These are phyloP conservation scores for Epichloe aotearoae DNA, from an alignment of 2,329 filamentous ascomycete genomes.

Conservation along the genomic window DNA sequence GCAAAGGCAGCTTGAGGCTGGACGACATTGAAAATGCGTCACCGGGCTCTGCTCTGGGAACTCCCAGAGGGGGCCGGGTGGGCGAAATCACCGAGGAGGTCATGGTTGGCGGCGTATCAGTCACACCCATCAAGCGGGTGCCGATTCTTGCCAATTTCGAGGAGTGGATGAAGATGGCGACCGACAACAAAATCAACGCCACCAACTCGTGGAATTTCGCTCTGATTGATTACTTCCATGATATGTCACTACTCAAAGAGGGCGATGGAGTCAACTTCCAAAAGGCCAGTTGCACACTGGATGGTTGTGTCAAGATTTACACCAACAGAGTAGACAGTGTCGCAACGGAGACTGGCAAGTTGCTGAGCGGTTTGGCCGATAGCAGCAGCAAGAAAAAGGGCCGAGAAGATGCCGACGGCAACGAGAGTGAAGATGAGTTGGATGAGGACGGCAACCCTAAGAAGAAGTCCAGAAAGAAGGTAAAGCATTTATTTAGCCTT, in stretches of 20 bases:
- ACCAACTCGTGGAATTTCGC: constrained; percentile 99
- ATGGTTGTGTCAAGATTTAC: constrained; percentile 98
- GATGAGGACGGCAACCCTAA: constrained; percentile 46
- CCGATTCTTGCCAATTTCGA: constrained; percentile 96
- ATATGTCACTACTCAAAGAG: constrained; percentile 94
- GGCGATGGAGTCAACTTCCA: constrained; percentile 97
- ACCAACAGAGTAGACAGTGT: constrained; percentile 97
- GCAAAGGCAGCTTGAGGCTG: constrained; percentile 47
- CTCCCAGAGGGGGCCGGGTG: constrained; percentile 29
- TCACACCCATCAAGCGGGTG: constrained; percentile 92
- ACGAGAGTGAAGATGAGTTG: constrained; percentile 50
- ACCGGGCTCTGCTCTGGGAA: constrained; percentile 41
- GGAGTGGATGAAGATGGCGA: constrained; percentile 99
- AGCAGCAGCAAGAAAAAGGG: constrained; percentile 62
- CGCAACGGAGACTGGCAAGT: constrained; percentile 89
- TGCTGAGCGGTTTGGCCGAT: constrained; percentile 86
- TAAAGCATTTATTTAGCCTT: constrained; percentile 21
- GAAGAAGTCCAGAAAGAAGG: constrained; percentile 64
- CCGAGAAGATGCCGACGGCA: constrained; percentile 52
- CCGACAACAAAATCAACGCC: constrained; percentile 98
- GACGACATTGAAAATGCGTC: constrained; percentile 45
- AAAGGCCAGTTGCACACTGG: constrained; percentile 91
- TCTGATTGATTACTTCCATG: constrained; percentile 98
- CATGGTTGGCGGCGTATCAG: constrained; percentile 58
- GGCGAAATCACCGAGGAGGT: constrained; percentile 41